Evolutionary conservation across 352 stramenopile genomes (phyloP), one percentile per base, ranked within the genome.

Genomic region (Nothophytophthora sp.): DNA sequence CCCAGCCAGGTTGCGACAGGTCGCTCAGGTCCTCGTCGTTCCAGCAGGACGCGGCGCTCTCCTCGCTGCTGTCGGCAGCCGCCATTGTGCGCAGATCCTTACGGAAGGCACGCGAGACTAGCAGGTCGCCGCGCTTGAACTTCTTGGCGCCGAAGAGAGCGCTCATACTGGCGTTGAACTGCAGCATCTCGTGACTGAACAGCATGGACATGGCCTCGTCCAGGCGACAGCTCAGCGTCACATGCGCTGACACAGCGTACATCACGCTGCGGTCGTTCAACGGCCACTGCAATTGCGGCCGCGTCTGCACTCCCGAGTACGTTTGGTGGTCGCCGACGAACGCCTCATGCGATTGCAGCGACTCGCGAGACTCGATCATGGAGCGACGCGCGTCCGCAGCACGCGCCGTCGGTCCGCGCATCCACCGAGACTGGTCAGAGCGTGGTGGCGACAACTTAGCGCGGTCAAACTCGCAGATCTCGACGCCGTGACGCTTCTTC

Each of bases 201-300:
- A 90, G 67, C 63, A 74, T 70, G 8, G 75, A 75, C 42, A 86
- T 56, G 1, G 73, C 76, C 28, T 90, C 80, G 13, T 71, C 54
- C 22, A 87, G 22, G 27, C 71, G 59, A 44, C 80, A 87, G 27
- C 67, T 67, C 4, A 90, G 55, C 10, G 81, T 71, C 10, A 76
- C 79, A 44, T 86, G 75, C 11, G 70, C 67, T 5, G 81, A 69
- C 4, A 70, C 67, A 1, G 80, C 80, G 41, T 86, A 90, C 1
- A 63, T 54, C 53, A 88, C 71, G 56, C 66, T 68, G 12, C 53
- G 43, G 34, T 70, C 64, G 10, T 62, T 67, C 11, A 67, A 41
- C 23, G 80, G 76, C 69, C 79, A 83, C 33, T 63, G 52, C 23
- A 60, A 37, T 30, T 70, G 50, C 13, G 60, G 13, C 24, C 54